These are phyloP conservation scores for Myxozyma melibiosi DNA, from an alignment of 805 yeast species.

Conservation along the genomic window DNA sequence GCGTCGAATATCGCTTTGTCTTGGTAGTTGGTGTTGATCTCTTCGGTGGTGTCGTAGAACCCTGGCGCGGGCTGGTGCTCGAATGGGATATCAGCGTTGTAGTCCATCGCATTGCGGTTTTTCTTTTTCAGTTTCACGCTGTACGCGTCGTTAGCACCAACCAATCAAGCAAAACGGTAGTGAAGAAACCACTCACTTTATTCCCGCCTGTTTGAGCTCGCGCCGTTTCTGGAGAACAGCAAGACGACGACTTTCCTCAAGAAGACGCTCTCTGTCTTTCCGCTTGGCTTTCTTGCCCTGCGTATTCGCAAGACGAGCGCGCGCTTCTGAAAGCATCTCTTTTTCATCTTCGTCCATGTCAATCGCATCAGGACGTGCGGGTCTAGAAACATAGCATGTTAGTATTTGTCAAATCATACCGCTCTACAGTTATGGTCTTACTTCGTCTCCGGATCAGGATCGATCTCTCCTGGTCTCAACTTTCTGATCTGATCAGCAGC, in stretches of 20 bases:
- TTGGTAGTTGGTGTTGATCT: slow-evolving; percentile 47
- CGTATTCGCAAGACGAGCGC: slow-evolving; percentile 86
- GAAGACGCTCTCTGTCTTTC: slow-evolving; percentile 79
- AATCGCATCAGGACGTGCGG: slow-evolving; percentile 78
- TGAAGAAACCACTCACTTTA: slow-evolving; percentile 20
- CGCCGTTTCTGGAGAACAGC: slow-evolving; percentile 78
- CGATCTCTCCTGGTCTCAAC: slow-evolving; percentile 57
- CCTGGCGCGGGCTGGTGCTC: slow-evolving; percentile 72
- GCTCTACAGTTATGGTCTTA: background rate
- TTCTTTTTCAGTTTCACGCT: slow-evolving; percentile 44
- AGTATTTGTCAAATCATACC: background rate
- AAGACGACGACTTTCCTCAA: slow-evolving; percentile 74
- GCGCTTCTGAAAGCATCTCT: slow-evolving; percentile 94
- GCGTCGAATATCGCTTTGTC: slow-evolving; percentile 49
- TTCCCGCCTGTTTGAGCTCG: slow-evolving; percentile 78
- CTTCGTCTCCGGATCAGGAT: slow-evolving; percentile 70
- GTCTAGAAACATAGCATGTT: slow-evolving; percentile 37
- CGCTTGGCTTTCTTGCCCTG: slow-evolving; percentile 94
- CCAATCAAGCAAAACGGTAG: slow-evolving; percentile 42
- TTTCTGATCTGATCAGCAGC: slow-evolving; percentile 43
- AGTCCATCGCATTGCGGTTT: slow-evolving; percentile 70
- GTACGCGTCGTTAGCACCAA: slow-evolving; percentile 42
- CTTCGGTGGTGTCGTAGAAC: slow-evolving; percentile 66
- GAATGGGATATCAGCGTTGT: slow-evolving; percentile 79
- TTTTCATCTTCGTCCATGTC: slow-evolving; percentile 84